Base-by-base conservation (phyloP, 1,284 basidiomycete genomes). In the Phylloporus sp. region DNA sequence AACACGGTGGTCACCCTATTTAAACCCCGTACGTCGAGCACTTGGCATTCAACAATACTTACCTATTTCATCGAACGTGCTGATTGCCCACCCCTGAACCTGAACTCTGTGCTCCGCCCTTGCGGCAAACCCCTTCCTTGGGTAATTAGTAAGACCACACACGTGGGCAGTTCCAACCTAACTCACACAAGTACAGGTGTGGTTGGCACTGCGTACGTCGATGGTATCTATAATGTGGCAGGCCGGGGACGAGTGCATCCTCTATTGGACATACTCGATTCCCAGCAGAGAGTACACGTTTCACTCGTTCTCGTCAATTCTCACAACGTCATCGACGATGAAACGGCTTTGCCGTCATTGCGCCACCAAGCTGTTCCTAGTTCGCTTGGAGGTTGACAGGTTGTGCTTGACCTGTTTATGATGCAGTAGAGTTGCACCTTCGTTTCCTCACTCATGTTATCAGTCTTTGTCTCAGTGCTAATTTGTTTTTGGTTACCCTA, bases 341-440 rank as follows among this genome's bases (percentile, higher is more conserved):
- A 81, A 45, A 84, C 88, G 74, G 82, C 87, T 39, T 90, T 89
- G 19, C 89, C 90, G n/a, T 88, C 88, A 59, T 71, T 90, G 69
- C 89, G 88, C 77, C 86, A 89, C 68, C 88, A 90, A 71, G 74
- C 76, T 47, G 81, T 85, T 15, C 81, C 84, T 19, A 81, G 80
- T 67, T 82, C 83, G 59, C 84, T 84, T 56, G 83, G 82, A 66
- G 82, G 83, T 55, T 84, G 75, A 49, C 63, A 25, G 59, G 64
- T 63, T 32, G 61, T 65, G 37, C 19, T 60, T 60, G 68, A 43
- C 62, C 63, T 65, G 63, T 68, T 61, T 62, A 63, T 66, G 57
- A 66, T 67, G 47, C 60, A 63, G 66, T 71, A 60, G 66, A 68
- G 65, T 65, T 65, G 55, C 68, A 70, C 68, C 49, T 70, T 66